phyloP scores from a whole-genome alignment of 805 yeast genomes.

The Ogataea zsoltii region DNA sequence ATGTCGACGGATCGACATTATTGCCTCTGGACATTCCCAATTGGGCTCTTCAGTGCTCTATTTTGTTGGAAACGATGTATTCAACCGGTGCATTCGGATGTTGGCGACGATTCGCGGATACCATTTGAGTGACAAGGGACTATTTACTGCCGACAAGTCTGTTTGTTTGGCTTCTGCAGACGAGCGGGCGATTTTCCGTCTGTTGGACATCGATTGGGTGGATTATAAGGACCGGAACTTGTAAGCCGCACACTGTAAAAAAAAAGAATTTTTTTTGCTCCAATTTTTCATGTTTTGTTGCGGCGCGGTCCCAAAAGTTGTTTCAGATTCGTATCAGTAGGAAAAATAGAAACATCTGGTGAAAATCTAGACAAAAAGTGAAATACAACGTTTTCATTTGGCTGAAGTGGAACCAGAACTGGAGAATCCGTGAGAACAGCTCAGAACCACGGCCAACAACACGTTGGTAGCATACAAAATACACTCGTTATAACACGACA shows the following conservation, averaged over 20 bases:
- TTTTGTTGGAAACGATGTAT: constrained; percentile 55
- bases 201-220: constrained; percentile 40
- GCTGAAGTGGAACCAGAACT: no score
- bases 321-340: constrained; percentile 3
- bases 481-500: background rate
- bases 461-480: background rate
- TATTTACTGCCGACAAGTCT: constrained; percentile 30
- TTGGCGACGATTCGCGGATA: constrained; percentile 42
- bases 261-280: background rate
- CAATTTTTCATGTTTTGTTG: background rate
- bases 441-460: background rate
- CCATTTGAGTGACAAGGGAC: constrained; percentile 44
- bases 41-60: constrained; percentile 51
- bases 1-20: constrained; percentile 56
- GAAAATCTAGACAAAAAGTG: no score
- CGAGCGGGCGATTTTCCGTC: constrained; percentile 47
- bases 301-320: constrained; percentile 12
- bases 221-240: constrained; percentile 24
- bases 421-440: no score
- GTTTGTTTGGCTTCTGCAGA: constrained; percentile 42
- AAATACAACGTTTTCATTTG: no score
- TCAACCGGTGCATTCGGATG: constrained; percentile 48
- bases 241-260: constrained; percentile 3
- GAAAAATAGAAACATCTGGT: background rate
- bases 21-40: constrained; percentile 45